These are phyloP conservation scores for Penicillium glabrum DNA, from an alignment of 2,329 filamentous ascomycete species.

Conservation along the genomic window DNA sequence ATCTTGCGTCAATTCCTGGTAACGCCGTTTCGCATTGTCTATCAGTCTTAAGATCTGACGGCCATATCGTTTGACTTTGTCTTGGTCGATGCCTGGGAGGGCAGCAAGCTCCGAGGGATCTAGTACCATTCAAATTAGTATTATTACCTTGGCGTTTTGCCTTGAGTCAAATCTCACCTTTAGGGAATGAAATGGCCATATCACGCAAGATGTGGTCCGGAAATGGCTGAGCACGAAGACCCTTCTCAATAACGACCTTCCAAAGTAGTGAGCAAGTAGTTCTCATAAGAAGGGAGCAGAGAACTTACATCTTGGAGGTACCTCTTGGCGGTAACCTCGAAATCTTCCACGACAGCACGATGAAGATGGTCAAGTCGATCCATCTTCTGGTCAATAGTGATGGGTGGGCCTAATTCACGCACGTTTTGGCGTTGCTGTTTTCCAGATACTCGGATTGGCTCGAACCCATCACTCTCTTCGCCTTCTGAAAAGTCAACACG, in stretches of 20 bases:
- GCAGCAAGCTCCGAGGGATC: conserved; percentile 39
- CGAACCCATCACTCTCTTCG: conserved; percentile 47
- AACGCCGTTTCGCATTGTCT: conserved; percentile 39
- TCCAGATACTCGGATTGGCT: conserved; percentile 39
- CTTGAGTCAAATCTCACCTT: conserved; percentile 28
- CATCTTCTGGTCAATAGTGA: conserved; percentile 45
- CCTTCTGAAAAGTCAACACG: conserved; percentile 26
- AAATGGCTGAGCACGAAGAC: conserved; percentile 48
- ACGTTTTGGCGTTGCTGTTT: conserved; percentile 26
- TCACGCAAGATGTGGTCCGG: conserved; percentile 48
- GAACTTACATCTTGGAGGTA: conserved; percentile 42
- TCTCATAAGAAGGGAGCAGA: not conserved
- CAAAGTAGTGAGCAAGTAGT: not conserved
- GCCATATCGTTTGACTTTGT: conserved; percentile 47
- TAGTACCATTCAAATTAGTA: conserved; percentile 21
- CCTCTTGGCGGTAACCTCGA: conserved; percentile 46
- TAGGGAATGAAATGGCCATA: conserved; percentile 50
- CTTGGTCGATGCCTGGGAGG: conserved; percentile 44
- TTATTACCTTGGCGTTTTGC: not conserved
- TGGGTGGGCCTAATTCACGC: conserved; percentile 44
- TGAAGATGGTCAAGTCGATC: conserved; percentile 44
- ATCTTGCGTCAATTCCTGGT: conserved; percentile 46
- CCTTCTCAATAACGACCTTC: conserved; percentile 45
- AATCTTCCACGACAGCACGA: conserved; percentile 48
- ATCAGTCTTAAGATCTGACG: conserved; percentile 44